A percentile compares a stretch with the other conserved stretches of the same genome.
Conservation (phyloP, 495 filamentous ascomycete genomes). For the Podospora australis region DNA sequence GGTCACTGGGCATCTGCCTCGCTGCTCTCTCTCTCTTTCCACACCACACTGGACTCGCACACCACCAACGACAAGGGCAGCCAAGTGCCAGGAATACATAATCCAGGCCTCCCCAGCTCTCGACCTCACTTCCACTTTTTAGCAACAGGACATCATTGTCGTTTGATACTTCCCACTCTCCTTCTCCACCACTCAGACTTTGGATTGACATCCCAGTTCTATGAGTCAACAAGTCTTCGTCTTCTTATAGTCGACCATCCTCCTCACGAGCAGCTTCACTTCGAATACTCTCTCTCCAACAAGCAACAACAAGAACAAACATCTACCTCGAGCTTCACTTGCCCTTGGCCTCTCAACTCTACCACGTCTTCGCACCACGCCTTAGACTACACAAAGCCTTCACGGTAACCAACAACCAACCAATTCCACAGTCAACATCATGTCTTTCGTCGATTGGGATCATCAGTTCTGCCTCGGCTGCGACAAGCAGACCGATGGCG, state of each 20-base stretch:
- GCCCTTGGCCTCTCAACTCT: not conserved
- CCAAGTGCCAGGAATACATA: conserved; percentile 24
- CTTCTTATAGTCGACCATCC: conserved; percentile 20
- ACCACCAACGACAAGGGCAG: conserved; percentile 20
- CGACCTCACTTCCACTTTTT: conserved; percentile 17
- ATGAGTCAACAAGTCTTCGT: conserved; percentile 19
- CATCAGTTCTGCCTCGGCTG: conserved; percentile 92
- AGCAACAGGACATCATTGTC: conserved; percentile 21
- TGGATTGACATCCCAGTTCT: conserved; percentile 12
- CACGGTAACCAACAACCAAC: conserved; percentile 11
- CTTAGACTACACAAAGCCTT: no score
- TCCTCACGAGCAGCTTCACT: conserved; percentile 13
- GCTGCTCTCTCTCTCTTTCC: conserved; percentile 11
- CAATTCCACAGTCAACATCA: conserved; percentile 26
- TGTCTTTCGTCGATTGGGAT: conserved; percentile 75
- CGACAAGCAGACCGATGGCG: conserved; percentile 76
- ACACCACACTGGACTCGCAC: conserved; percentile 10
- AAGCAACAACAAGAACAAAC: conserved; percentile 7
- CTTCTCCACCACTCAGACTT: conserved; percentile 17
- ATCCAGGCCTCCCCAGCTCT: conserved; percentile 27
- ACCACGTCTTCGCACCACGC: not conserved
- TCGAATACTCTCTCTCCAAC: conserved; percentile 11
- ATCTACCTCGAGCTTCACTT: conserved; percentile 3
- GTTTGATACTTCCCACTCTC: conserved; percentile 18
- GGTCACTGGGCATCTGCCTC: conserved; percentile 31